Evolutionary conservation across 768 basidiomycete genomes (phyloP), one percentile per base, ranked within the genome.

Genomic region (Myochromella boudieri): DNA sequence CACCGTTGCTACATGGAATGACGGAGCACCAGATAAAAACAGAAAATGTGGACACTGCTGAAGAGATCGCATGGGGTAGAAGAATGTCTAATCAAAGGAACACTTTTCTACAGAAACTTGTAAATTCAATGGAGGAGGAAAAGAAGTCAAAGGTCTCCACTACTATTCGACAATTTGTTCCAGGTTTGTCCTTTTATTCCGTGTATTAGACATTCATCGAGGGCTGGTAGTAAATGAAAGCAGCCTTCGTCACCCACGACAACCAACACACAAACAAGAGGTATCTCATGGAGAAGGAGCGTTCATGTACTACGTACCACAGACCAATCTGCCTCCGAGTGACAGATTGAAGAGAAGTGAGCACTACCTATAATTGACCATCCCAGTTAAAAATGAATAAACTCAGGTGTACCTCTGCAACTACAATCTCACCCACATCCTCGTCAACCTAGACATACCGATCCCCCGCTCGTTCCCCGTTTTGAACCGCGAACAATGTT

Each of bases 41-140:
- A 42, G 90, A 94, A 70, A 93, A 95, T 59, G 70, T 90, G 28
- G 92, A 95, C 61, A 82, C 85, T 0, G 55, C 62, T 8, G 85
- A 87, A 44, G 93, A 95, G 66, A 68, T 88, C 29, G 79, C 83
- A 40, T 92, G 86, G 81, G 93, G 88, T 15, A 72, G 65, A 51
- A 69, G 69, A 56, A 94, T 92, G 91, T 82, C 86, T 25, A 68
- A 71, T 28, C 75, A 82, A 31, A 75, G 92, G 51, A 84, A 85
- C 55, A 58, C 75, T 28, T 92, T 94, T 58, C 72, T 89, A 38
- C 79, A 81, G 49, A 81, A 78, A 49, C 77, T 90, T 27, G 82
- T 90, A 17, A 71, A 78, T 43, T 72, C 76, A 5, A 58, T 70
- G 26, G 78, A 81, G 41, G 64, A 64, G 22, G 80, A 82, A 26